A percentile compares a stretch with the other conserved stretches of the same genome.
Conservation (phyloP, 441 rosid species). For the Adansonia grandidieri region DNA sequence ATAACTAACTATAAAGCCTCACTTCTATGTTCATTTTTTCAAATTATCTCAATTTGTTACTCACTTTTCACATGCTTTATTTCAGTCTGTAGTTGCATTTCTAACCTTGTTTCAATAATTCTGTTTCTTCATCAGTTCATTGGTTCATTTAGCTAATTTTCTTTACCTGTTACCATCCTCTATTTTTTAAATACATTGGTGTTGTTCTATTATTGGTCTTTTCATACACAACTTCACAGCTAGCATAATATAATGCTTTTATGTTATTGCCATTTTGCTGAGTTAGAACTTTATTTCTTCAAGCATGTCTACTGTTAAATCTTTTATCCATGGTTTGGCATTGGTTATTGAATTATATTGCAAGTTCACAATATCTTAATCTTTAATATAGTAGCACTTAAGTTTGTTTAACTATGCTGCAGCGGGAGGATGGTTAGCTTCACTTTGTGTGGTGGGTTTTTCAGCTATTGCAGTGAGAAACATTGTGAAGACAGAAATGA, state of each 20-base stretch:
- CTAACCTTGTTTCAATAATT: not conserved
- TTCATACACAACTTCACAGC: not conserved
- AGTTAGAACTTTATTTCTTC: not conserved
- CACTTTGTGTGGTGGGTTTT: constrained; percentile 88
- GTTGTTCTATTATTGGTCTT: not conserved
- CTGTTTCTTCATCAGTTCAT: not conserved
- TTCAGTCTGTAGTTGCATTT: not conserved
- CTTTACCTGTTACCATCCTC: not conserved
- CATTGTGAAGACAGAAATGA: constrained; percentile 82
- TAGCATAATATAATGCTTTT: not conserved
- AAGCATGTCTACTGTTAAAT: not conserved
- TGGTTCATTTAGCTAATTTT: not conserved
- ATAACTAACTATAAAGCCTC: not conserved
- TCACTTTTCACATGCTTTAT: not conserved
- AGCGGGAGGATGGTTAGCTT: constrained; percentile 97
- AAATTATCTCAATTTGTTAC: not conserved
- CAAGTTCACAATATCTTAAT: not conserved
- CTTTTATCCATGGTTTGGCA: not conserved
- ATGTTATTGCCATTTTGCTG: too few species aligned
- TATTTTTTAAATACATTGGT: not conserved
- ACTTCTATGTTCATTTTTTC: not conserved
- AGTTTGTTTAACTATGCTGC: constrained; percentile 33
- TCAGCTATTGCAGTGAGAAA: constrained; percentile 87
- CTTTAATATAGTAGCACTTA: constrained; percentile 16
- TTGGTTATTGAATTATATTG: not conserved